A percentile compares a stretch with the other conserved stretches of the same genome.
These are phyloP conservation scores for Termitomyces sp. DNA, from an alignment of 1,284 basidiomycete species.

Conservation along the genomic window DNA sequence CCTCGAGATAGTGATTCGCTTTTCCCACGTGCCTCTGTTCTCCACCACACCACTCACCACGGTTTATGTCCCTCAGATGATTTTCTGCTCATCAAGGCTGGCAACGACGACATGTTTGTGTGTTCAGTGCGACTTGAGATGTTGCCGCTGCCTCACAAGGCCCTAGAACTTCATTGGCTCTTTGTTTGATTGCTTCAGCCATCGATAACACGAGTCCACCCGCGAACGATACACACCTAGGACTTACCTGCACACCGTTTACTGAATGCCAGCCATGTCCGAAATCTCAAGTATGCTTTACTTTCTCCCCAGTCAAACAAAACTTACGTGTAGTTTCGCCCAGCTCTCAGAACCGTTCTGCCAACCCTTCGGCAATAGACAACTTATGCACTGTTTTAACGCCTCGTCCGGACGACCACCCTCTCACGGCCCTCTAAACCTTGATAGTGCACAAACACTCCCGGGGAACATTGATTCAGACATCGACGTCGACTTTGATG, in stretches of 20 bases:
- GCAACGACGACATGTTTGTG: conserved; percentile 30
- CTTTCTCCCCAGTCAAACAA: not conserved
- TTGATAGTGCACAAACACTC: conserved; percentile 15
- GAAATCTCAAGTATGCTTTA: conserved; percentile 55
- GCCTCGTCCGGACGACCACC: conserved; percentile 21
- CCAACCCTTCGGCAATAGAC: conserved; percentile 85
- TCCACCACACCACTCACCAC: conserved; percentile 11
- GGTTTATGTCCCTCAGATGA: conserved; percentile 34
- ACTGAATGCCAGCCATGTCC: conserved; percentile 85
- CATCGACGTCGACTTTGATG: conserved; percentile 3
- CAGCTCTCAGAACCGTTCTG: conserved; percentile 85
- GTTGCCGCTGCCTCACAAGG: not conserved
- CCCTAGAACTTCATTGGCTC: conserved; percentile 14
- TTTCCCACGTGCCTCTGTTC: conserved; percentile 22
- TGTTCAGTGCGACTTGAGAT: conserved; percentile 3
- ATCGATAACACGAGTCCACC: conserved; percentile 7
- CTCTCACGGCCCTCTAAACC: conserved; percentile 9
- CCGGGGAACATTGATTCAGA: conserved; percentile 14
- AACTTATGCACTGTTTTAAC: conserved; percentile 75
- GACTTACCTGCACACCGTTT: conserved; percentile 66
- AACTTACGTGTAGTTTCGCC: not conserved
- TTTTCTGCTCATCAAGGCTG: conserved; percentile 25
- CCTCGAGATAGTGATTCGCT: not conserved
- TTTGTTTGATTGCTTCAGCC: conserved; percentile 12
- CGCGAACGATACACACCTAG: conserved; percentile 24